Base-by-base conservation (phyloP, 2,329 filamentous ascomycete species). In the Colletotrichum sp. region DNA sequence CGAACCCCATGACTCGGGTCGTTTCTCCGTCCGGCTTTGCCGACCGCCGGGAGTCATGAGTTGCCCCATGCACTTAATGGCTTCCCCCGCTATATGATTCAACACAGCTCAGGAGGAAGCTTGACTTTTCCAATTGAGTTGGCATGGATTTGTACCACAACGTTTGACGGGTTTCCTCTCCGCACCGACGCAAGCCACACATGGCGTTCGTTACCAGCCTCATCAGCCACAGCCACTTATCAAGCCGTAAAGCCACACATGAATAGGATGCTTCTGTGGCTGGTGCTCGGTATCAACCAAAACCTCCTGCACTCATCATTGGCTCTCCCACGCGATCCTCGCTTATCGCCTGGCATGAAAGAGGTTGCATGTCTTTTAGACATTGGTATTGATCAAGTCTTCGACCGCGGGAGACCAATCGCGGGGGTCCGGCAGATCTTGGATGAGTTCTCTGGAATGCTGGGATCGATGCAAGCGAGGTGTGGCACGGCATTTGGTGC, bases 301-400 rank as follows among this genome's bases (percentile, higher is more conserved):
- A 32, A 8, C 5, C 21, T 21, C 8, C 72, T 72, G 72, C 72
- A 68, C 55, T n/a, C n/a, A 63, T 39, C 8, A 76, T 76, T 76
- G 73, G 70, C 32, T 30, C 32, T 36, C 63, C 28, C 55, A 13
- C 26, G 24, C 44, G 44, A 39, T 68, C 34, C 28, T 72, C 69
- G 69, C 73, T 75, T 75, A 75, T 75, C 73, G 39, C 32, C 36
- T 55, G 32, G 63, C 73, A 75, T 72, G 24, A 67, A 52, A 49
- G 30, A 30, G 8, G 63, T 36, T 49, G 62, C 69, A 68, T 68
- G 55, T 34, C 39, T 64, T 28, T 55, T 72, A 73, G 32, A 72
- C 57, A 72, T 72, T 39, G 63, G 57, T 64, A 73, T 72, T 75
- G 69, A 63, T 68, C 69, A 68, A 30, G 26, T 13, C 26, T 15